These are phyloP conservation scores for Aspergillus conjunctus DNA, from an alignment of 495 filamentous ascomycete species.

Conservation along the genomic window DNA sequence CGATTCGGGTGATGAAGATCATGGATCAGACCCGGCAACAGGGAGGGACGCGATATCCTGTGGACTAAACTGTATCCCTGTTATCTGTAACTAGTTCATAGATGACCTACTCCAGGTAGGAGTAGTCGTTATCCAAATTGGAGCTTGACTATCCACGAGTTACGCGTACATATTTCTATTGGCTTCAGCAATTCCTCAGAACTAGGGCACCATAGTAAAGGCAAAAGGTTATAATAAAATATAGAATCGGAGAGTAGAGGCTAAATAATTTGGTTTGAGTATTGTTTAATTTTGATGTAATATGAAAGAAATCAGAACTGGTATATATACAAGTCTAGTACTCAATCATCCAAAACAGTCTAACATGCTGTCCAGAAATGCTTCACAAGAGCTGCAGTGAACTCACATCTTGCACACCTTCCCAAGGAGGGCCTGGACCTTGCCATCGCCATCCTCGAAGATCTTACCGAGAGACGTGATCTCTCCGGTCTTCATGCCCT, in stretches of 20 bases:
- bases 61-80: background rate
- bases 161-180: too few relatives aligned
- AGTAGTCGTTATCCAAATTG: too few relatives aligned
- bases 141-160: too few relatives aligned
- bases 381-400: background rate
- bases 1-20: background rate
- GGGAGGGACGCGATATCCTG: background rate
- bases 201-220: too few relatives aligned
- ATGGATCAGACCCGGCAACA: background rate
- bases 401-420: slow-evolving; percentile 10
- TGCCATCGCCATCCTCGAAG: slow-evolving; percentile 4
- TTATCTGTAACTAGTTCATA: background rate
- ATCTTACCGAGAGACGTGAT: background rate
- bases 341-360: background rate
- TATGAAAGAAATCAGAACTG: background rate
- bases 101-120: background rate
- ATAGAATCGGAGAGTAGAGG: too few relatives aligned
- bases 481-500: background rate
- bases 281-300: background rate
- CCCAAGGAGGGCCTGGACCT: slow-evolving; percentile 5
- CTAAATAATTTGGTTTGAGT: background rate
- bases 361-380: background rate
- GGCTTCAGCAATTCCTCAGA: too few relatives aligned
- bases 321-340: background rate
- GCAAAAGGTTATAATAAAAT: too few relatives aligned